Percentiles rank a stretch among this genome's conserved stretches.
Conservation (phyloP, 2,329 filamentous ascomycete species). For the Neospermospora avenae region DNA sequence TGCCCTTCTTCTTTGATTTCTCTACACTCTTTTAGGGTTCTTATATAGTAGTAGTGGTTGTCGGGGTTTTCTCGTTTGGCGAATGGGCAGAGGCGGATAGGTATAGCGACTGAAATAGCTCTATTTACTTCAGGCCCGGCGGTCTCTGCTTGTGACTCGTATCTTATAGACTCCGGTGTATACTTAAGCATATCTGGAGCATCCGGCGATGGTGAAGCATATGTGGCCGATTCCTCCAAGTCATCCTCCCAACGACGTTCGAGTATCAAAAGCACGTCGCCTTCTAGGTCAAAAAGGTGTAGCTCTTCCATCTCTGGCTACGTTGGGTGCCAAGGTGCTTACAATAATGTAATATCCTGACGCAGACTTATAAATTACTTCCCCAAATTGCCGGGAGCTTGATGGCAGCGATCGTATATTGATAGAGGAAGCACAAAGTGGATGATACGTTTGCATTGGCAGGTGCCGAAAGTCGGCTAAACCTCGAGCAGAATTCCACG, state of each 20-base stretch:
- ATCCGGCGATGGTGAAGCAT: background rate
- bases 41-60: background rate
- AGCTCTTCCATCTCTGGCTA: background rate
- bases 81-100: no score
- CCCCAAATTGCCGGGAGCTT: background rate
- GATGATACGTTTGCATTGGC: no score
- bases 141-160: background rate
- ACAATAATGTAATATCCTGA: background rate
- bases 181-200: background rate
- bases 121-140: background rate
- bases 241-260: background rate
- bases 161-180: background rate
- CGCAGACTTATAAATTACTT: background rate
- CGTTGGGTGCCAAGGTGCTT: background rate
- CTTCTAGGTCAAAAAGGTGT: conserved; percentile 7
- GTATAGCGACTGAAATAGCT: no score
- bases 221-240: background rate
- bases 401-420: background rate
- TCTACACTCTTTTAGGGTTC: background rate
- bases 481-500: no score
- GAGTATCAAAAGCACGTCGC: conserved; percentile 6
- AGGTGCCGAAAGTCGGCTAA: no score
- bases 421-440: no score
- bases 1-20: background rate
- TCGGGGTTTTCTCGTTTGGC: no score